Conservation (phyloP, 352 stramenopile species). For the Phytophthora vignae region DNA sequence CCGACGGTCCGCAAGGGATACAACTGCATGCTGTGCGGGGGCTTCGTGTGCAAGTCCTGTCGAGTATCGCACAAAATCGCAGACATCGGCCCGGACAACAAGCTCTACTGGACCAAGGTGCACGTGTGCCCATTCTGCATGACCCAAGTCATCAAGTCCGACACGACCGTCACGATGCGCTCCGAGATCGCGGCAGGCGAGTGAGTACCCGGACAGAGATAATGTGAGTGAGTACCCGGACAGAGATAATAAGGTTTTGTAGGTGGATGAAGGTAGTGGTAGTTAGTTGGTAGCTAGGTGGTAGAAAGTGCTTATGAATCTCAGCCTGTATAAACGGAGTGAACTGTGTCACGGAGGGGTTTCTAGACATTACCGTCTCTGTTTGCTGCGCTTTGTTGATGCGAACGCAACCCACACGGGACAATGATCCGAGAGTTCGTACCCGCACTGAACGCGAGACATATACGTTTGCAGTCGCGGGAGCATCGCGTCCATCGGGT, state of each 20-base stretch:
- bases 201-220: too few relatives aligned
- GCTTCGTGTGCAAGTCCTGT: constrained; percentile 40
- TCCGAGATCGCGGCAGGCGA: constrained; percentile 41
- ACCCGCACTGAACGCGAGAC: constrained; percentile 49
- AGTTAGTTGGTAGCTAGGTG: constrained; percentile 7
- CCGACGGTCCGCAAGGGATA: constrained; percentile 31
- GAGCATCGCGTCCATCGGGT: constrained; percentile 34
- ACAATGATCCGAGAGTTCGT: constrained; percentile 73
- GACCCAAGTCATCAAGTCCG: constrained; percentile 42
- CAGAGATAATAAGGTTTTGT: constrained; percentile 17
- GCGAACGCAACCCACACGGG: constrained; percentile 64
- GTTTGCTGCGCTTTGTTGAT: constrained; percentile 1
- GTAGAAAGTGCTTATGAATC: too few relatives aligned
- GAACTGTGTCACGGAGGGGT: too few relatives aligned
- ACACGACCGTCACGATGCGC: constrained; percentile 35
- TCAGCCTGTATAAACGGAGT: too few relatives aligned
- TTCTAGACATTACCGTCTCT: background rate
- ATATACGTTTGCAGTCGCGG: constrained; percentile 41
- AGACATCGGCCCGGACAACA: constrained; percentile 39
- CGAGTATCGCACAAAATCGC: constrained; percentile 40
- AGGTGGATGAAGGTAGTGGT: background rate
- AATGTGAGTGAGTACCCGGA: constrained; percentile 40
- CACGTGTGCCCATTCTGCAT: constrained; percentile 44
- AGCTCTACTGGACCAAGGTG: constrained; percentile 41
- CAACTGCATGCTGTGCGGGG: constrained; percentile 39